Conservation (phyloP, 805 yeast genomes). For the Candida ponderosae region DNA sequence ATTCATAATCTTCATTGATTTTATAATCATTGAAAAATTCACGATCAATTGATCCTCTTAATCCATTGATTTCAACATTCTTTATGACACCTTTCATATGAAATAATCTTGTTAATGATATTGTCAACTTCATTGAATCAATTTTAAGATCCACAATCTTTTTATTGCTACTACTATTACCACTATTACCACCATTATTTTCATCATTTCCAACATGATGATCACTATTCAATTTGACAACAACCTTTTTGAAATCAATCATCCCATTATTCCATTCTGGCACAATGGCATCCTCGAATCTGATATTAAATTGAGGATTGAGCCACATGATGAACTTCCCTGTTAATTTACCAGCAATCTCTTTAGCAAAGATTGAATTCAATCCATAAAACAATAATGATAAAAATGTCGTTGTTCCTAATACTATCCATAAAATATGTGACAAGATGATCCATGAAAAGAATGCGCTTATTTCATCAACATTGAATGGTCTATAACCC, state of each 20-base stretch:
- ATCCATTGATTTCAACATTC: constrained; percentile 70
- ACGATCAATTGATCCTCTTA: constrained; percentile 59
- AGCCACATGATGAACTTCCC: constrained; percentile 68
- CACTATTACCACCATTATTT: constrained; percentile 30
- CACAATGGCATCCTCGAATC: constrained; percentile 82
- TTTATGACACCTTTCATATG: constrained; percentile 79
- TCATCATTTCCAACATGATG: constrained; percentile 66
- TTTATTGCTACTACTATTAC: constrained; percentile 61
- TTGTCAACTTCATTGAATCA: constrained; percentile 70
- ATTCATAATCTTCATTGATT: constrained; percentile 23
- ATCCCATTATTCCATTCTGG: constrained; percentile 90
- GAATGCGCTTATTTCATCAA: constrained; percentile 81
- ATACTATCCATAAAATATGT: constrained; percentile 65
- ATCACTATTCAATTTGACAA: constrained; percentile 43
- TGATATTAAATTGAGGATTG: constrained; percentile 71
- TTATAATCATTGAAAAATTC: constrained; percentile 40
- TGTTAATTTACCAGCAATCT: constrained; percentile 69
- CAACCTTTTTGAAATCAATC: constrained; percentile 71
- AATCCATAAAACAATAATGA: constrained; percentile 64
- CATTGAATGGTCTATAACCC: constrained; percentile 76
- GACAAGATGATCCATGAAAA: constrained; percentile 89
- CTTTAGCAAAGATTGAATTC: constrained; percentile 83
- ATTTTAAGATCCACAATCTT: constrained; percentile 58
- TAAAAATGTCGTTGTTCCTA: constrained; percentile 89
- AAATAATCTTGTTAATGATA: constrained; percentile 81